Evolutionary conservation across 2,329 filamentous ascomycete genomes (phyloP), one percentile per base, ranked within the genome.

Genomic region (Gnomoniopsis smithogilvyi): DNA sequence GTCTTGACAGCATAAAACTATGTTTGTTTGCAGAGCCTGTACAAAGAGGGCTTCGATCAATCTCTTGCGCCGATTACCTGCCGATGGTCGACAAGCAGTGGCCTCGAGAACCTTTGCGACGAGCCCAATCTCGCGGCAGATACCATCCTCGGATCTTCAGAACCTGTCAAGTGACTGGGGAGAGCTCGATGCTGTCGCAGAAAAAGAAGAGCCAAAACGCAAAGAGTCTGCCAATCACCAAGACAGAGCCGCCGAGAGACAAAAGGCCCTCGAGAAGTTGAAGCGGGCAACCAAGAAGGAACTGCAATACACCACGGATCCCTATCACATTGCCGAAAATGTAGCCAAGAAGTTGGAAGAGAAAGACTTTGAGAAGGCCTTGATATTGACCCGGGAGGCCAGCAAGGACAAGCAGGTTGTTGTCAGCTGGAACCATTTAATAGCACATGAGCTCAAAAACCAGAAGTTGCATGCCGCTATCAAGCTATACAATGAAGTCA

Each of bases 341-440:
- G 86, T 96, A 46, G 77, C 78, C 55, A 76, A 78, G 52, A 77
- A 85, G 19, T 76, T 98, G 51, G 70, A 70, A 6, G 79, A 82
- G 60, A 82, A 82, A 46, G 78, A 86, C 34, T 81, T 82, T 41
- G 83, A 86, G 2, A 86, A 91, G 67, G 92, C 92, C 26, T 72
- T 88, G 46, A 76, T 84, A 21, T 71, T 96, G 60, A 83, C 89
- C 41, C 85, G 89, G 59, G 78, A 82, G 65, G 88, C 89, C n/a
- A 92, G 87, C 71, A 85, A 81, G 64, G 72, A 78, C 1, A 79
- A 83, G 64, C 76, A 86, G 59, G 86, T 89, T 63, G 78, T 84
- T 3, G 92, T 96, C 59, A 87, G 89, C 60, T 99, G 94, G 93
- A 98, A 98, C 73, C 84, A 90, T 68, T 73, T 96, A 48, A 87